These are phyloP conservation scores for Solanum lignicaule DNA, from an alignment of 257 asterid species.

Conservation along the genomic window DNA sequence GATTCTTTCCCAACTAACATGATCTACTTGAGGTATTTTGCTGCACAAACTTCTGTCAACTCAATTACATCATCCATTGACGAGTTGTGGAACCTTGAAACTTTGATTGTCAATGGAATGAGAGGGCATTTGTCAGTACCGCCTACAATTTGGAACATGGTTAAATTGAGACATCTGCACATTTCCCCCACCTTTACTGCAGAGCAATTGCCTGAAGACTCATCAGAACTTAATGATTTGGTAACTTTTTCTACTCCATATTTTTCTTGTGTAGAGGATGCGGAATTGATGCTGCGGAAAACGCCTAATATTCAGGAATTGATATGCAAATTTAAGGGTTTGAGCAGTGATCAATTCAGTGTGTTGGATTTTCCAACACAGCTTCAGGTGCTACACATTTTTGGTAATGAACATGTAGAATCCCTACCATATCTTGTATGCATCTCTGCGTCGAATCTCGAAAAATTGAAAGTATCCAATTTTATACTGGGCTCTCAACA, in stretches of 20 bases:
- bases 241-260: constrained; percentile 4
- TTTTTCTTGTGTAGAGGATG: not conserved
- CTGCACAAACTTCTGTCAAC: not conserved
- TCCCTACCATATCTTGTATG: not conserved
- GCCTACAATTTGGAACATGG: not conserved
- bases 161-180: constrained; percentile 1
- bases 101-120: not conserved
- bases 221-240: not conserved
- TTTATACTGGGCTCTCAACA: not conserved
- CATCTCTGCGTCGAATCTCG: not conserved
- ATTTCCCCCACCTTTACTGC: not conserved
- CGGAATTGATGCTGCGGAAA: not conserved
- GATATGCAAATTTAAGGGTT: not conserved
- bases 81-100: not conserved
- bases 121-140: not conserved
- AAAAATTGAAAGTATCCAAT: not conserved
- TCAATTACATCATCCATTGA: not conserved
- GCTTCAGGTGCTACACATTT: not conserved
- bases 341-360: not conserved
- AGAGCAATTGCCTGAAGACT: not conserved
- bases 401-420: not conserved
- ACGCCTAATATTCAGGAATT: not conserved
- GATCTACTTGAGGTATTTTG: constrained; percentile 4
- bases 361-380: not conserved
- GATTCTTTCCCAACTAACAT: not conserved